These are phyloP conservation scores for Novakomyces olei DNA, from an alignment of 805 yeast genomes.

Conservation along the genomic window DNA sequence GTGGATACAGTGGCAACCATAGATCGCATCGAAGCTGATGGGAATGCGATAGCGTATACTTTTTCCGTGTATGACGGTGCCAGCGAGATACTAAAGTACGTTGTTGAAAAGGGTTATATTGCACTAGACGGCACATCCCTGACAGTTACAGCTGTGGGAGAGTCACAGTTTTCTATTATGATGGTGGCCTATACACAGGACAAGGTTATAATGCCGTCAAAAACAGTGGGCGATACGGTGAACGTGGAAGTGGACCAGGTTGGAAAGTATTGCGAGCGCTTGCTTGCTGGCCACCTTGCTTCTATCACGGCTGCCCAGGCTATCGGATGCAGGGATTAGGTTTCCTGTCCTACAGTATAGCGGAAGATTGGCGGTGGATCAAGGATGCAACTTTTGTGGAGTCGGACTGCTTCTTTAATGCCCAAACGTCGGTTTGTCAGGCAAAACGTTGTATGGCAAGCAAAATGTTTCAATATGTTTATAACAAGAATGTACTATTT, in stretches of 20 bases:
- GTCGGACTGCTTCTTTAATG: no score
- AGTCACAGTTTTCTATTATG: constrained; percentile 48
- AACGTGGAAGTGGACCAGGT: constrained; percentile 89
- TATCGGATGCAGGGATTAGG: no score
- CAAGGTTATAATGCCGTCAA: constrained; percentile 47
- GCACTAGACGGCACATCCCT: constrained; percentile 83
- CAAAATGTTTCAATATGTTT: no score
- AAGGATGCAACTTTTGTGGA: no score
- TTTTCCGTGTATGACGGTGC: constrained; percentile 32
- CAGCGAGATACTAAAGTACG: constrained; percentile 38
- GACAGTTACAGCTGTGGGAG: constrained; percentile 52
- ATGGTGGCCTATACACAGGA: constrained; percentile 80
- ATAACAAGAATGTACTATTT: no score
- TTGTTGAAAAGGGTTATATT: constrained; percentile 89
- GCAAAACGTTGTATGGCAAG: no score
- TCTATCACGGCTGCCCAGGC: no score
- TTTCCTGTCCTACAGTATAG: no score
- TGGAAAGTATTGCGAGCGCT: constrained; percentile 79
- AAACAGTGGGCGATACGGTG: constrained; percentile 39
- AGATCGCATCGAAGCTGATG: constrained; percentile 30
- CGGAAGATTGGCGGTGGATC: no score
- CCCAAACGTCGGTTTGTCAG: no score
- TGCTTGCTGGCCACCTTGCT: constrained; percentile 23
- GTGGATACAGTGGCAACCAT: constrained; percentile 73
- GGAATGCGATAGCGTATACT: constrained; percentile 53